Conservation (phyloP, 345 rosid genomes). For the Excoecaria agallocha region DNA sequence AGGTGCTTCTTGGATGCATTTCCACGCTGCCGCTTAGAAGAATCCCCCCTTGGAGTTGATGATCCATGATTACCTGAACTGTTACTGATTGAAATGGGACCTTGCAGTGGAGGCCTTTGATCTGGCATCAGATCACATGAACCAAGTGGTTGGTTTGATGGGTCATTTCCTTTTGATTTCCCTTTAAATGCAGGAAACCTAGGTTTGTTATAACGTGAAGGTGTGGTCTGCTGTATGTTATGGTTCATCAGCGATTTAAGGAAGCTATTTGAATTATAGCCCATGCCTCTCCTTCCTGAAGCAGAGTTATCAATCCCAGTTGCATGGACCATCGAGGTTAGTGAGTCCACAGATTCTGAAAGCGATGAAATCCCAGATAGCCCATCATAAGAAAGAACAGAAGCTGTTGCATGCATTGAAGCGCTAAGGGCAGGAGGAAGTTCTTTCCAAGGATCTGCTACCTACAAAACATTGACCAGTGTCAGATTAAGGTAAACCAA, state of each 20-base stretch:
- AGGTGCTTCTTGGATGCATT: conserved; percentile 12
- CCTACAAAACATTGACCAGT: conserved; percentile 41
- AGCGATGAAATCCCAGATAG: conserved; percentile 43
- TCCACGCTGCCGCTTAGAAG: conserved; percentile 41
- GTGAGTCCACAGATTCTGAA: conserved; percentile 36
- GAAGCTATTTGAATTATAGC: conserved; percentile 22
- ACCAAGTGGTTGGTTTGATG: background rate
- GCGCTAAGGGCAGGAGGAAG: conserved; percentile 72
- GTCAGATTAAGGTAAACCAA: background rate
- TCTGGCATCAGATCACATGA: background rate
- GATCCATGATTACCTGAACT: conserved; percentile 21
- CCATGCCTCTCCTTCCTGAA: conserved; percentile 9
- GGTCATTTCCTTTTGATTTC: conserved; percentile 13
- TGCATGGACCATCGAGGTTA: conserved; percentile 45
- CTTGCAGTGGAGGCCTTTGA: conserved; percentile 16
- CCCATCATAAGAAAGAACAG: conserved; percentile 63
- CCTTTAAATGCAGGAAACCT: conserved; percentile 14
- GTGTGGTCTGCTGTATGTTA: background rate
- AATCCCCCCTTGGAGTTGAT: conserved; percentile 24
- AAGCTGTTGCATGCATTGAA: conserved; percentile 52
- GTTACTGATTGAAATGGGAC: conserved; percentile 18
- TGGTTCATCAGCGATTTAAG: conserved; percentile 23
- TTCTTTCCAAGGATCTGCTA: conserved; percentile 47
- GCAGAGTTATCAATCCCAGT: conserved; percentile 36
- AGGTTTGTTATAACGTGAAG: conserved; percentile 1